Percentiles rank a stretch among this genome's conserved stretches.
These are phyloP conservation scores for Speleostelium caveatum DNA, from an alignment of 78 protist species.

Conservation along the genomic window DNA sequence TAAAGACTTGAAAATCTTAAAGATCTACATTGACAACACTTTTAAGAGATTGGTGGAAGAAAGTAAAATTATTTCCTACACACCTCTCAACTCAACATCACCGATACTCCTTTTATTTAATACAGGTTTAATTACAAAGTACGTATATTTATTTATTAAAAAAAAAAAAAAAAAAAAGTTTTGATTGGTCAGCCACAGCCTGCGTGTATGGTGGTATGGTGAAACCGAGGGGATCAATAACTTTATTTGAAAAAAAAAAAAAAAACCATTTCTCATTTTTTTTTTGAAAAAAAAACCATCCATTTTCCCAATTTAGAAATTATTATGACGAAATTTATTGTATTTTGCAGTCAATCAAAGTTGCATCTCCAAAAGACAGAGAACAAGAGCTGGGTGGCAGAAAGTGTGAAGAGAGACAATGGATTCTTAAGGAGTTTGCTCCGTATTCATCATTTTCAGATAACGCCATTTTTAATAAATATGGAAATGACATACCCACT, in stretches of 20 bases:
- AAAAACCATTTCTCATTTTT: no score
- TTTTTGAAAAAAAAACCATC: no score
- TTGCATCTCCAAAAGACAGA: slow-evolving; percentile 40
- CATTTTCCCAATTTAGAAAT: neutral
- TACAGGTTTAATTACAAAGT: slow-evolving; percentile 50
- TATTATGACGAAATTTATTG: slow-evolving; percentile 50
- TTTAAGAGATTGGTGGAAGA: slow-evolving; percentile 57
- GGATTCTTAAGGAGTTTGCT: slow-evolving; percentile 58
- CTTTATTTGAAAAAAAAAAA: no score
- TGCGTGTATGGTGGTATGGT: no score
- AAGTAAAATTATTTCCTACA: slow-evolving; percentile 39
- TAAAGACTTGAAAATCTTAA: slow-evolving; percentile 43
- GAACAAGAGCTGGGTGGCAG: slow-evolving; percentile 63
- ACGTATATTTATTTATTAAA: neutral
- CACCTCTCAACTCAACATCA: neutral
- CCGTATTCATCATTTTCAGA: slow-evolving; percentile 20
- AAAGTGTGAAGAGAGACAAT: slow-evolving; percentile 69
- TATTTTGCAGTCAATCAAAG: slow-evolving; percentile 40
- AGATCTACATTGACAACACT: slow-evolving; percentile 61
- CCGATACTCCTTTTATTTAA: slow-evolving; percentile 43
- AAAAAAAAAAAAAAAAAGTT: no score
- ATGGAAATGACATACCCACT: neutral
- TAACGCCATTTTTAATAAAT: slow-evolving; percentile 15
- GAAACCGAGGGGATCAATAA: no score
- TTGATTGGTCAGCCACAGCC: no score